Evolutionary conservation across 2,329 filamentous ascomycete genomes (phyloP).

Genomic region (Exophiala aquamarina): DNA sequence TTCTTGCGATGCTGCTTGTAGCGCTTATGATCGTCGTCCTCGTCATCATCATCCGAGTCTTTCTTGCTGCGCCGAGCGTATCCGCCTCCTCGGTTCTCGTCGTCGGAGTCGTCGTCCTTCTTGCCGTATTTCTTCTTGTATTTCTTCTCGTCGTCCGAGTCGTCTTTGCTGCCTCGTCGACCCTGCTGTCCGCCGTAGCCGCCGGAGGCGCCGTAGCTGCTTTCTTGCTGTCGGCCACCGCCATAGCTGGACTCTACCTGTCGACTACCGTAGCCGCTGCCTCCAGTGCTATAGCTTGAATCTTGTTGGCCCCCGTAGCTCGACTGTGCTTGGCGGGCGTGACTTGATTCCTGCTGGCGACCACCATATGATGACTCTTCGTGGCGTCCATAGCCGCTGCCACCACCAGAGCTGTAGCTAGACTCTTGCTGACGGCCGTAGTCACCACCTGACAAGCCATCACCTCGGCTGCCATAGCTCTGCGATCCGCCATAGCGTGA

Average conservation of each 20-base stretch:
- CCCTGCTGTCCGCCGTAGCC: conserved; percentile 6
- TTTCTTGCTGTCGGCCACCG: background rate
- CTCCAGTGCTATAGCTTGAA: no score
- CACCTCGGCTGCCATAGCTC: conserved; percentile 12
- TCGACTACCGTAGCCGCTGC: conserved; percentile 7
- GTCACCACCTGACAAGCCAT: conserved; percentile 6
- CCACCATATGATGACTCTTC: conserved; percentile 5
- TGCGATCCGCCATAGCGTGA: conserved; percentile 6
- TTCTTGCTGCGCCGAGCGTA: conserved; percentile 2
- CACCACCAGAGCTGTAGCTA: conserved; percentile 10
- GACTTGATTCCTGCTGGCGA: conserved; percentile 5
- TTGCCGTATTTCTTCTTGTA: conserved; percentile 1
- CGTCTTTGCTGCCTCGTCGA: background rate
- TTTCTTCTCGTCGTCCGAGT: background rate
- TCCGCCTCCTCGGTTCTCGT: background rate
- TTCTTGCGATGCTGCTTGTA: background rate
- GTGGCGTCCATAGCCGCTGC: conserved; percentile 9
- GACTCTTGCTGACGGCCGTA: conserved; percentile 13
- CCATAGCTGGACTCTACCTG: conserved; percentile 4
- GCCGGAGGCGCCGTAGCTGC: conserved; percentile 1
- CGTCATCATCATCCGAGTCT: conserved; percentile 4
- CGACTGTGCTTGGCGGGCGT: no score
- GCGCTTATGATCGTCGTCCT: conserved; percentile 6
- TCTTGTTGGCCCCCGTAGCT: background rate
- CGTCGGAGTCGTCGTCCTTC: background rate